A percentile compares a stretch with the other conserved stretches of the same genome.
Evolutionary conservation across 2,329 filamentous ascomycete species (phyloP).

Genomic region (Penicillium sp.): DNA sequence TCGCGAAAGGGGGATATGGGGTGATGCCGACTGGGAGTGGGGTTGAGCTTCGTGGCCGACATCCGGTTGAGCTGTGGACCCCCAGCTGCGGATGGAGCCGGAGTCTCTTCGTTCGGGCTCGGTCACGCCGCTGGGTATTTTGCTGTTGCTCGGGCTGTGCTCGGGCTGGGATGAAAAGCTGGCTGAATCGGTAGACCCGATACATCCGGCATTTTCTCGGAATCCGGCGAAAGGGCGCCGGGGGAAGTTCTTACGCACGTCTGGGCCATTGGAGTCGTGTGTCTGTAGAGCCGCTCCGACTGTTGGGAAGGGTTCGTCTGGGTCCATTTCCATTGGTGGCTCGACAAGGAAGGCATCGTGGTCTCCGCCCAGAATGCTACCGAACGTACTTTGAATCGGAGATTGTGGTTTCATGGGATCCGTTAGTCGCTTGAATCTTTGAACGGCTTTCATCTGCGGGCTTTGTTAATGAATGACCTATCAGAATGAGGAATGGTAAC

Average conservation of each 20-base stretch:
- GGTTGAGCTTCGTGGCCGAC: conserved; percentile 5
- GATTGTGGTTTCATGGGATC: conserved; percentile 45
- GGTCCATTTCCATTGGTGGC: conserved; percentile 47
- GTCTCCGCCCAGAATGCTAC: conserved; percentile 51
- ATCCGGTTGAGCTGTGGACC: conserved; percentile 16
- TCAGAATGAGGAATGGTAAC: not conserved
- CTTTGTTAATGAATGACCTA: not conserved
- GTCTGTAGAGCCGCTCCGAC: conserved; percentile 13
- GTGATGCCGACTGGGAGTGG: conserved; percentile 25
- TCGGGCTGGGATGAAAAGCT: conserved; percentile 13
- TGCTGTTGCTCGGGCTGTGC: conserved; percentile 11
- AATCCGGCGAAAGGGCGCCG: conserved; percentile 43
- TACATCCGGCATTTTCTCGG: conserved; percentile 7
- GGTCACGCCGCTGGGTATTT: conserved; percentile 11
- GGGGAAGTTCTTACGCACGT: conserved; percentile 45
- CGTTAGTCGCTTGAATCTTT: conserved; percentile 72
- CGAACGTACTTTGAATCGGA: conserved; percentile 38
- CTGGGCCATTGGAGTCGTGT: conserved; percentile 30
- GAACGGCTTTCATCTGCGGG: conserved; percentile 73
- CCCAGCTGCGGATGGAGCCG: conserved; percentile 18
- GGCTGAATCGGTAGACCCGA: conserved; percentile 12
- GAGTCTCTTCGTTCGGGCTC: conserved; percentile 22
- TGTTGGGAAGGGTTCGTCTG: conserved; percentile 26
- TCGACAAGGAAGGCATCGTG: conserved; percentile 48
- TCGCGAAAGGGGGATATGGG: conserved; percentile 22